phyloP scores from a whole-genome alignment of 1,284 basidiomycete genomes.

The Moniliophthora roreri region DNA sequence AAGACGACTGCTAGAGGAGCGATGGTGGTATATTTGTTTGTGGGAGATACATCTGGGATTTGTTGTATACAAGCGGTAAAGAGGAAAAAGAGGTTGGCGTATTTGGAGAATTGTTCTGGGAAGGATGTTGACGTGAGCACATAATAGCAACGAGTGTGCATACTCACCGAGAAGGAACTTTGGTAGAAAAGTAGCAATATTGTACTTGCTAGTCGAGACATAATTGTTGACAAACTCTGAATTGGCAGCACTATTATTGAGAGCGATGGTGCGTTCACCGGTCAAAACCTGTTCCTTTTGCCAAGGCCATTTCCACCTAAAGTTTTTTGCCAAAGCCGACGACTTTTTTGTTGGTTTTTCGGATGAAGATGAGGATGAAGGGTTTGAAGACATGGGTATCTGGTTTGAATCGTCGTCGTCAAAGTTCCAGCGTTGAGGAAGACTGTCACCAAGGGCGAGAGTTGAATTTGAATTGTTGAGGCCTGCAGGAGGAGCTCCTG shows the following conservation, averaged over 20 bases:
- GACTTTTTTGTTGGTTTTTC: constrained; percentile 22
- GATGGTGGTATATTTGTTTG: constrained; percentile 95
- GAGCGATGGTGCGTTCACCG: constrained; percentile 70
- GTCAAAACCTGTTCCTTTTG: constrained; percentile 56
- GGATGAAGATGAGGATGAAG: constrained; percentile 30
- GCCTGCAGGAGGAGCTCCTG: constrained; percentile 64
- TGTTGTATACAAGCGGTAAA: constrained; percentile 99
- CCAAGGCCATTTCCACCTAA: constrained; percentile 84
- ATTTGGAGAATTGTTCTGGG: constrained; percentile 96
- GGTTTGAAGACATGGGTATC: constrained; percentile 33
- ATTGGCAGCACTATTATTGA: constrained; percentile 78
- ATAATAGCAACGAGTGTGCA: constrained; percentile 7
- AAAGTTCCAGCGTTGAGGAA: constrained; percentile 70
- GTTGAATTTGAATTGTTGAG: constrained; percentile 46
- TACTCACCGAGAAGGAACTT: constrained; percentile 89
- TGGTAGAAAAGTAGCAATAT: constrained; percentile 83
- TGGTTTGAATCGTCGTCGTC: constrained; percentile 54
- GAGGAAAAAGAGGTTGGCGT: constrained; percentile 98
- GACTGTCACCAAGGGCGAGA: constrained; percentile 40
- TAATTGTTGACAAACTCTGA: constrained; percentile 79
- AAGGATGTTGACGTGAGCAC: background rate
- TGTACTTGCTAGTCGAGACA: constrained; percentile 96
- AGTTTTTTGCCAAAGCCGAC: constrained; percentile 31
- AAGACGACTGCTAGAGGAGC: constrained; percentile 88
- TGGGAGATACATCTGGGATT: constrained; percentile 97